Conservation (phyloP, 768 basidiomycete genomes). For the Rhodotorula babjevae region DNA sequence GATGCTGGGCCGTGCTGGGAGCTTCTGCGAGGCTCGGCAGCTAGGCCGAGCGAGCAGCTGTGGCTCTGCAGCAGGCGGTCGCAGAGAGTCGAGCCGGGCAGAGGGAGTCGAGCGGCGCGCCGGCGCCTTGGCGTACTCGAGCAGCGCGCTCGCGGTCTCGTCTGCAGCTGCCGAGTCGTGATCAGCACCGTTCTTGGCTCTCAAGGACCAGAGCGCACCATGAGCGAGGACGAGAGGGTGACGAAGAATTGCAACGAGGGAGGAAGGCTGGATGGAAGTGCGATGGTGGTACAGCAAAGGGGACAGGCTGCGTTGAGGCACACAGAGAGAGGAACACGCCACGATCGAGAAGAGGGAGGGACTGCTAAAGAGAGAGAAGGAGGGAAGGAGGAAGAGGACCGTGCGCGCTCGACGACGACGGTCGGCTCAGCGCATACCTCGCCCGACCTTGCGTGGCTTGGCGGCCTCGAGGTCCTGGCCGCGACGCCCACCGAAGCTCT, state of each 20-base stretch:
- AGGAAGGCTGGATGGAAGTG: background rate
- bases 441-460: background rate
- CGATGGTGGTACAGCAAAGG: background rate
- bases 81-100: too few species aligned
- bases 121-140: too few species aligned
- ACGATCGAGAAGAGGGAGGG: background rate
- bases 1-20: too few species aligned
- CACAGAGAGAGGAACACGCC: background rate
- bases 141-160: too few species aligned
- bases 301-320: background rate
- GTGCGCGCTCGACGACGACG: background rate
- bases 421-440: background rate
- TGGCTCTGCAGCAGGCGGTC: too few species aligned
- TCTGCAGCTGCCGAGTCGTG: too few species aligned
- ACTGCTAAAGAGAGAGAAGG: background rate
- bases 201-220: too few species aligned
- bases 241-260: background rate
- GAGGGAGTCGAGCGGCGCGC: too few species aligned
- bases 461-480: background rate
- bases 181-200: too few species aligned
- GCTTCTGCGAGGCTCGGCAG: too few species aligned
- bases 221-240: too few species aligned
- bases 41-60: too few species aligned
- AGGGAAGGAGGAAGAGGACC: background rate
- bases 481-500: slow-evolving; percentile 30